phyloP scores from a whole-genome alignment of 2,329 filamentous ascomycete genomes.

The Xylaria sp. region DNA sequence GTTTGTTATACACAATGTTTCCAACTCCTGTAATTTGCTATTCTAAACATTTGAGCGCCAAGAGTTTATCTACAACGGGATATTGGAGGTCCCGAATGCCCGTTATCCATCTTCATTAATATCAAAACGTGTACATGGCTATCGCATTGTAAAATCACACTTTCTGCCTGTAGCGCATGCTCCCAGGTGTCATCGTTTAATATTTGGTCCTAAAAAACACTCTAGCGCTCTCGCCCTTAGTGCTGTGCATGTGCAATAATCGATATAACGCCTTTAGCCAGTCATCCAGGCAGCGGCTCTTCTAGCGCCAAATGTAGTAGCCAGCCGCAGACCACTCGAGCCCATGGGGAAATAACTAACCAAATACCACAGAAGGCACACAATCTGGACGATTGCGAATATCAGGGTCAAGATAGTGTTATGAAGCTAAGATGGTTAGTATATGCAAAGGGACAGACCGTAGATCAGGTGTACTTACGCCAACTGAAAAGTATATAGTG shows the following conservation, averaged over 20 bases:
- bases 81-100: background rate
- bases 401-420: conserved; percentile 85
- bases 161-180: background rate
- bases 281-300: conserved; percentile 89
- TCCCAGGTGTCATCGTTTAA: background rate
- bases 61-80: background rate
- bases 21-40: background rate
- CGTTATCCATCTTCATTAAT: background rate
- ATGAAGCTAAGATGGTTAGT: conserved; percentile 66
- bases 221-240: conserved; percentile 11
- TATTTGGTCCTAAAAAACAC: background rate
- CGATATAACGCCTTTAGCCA: conserved; percentile 54
- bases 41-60: background rate
- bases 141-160: background rate
- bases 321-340: conserved; percentile 82
- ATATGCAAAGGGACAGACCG: background rate
- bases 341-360: conserved; percentile 99
- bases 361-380: conserved; percentile 87
- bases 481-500: conserved; percentile 90
- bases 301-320: conserved; percentile 82
- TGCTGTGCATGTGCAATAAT: conserved; percentile 22
- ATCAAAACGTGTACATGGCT: background rate
- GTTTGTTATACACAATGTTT: too few species aligned
- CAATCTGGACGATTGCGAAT: conserved; percentile 81
- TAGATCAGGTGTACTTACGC: conserved; percentile 65